These are phyloP conservation scores for Phytophthora cryptogea DNA, from an alignment of 352 stramenopile species.

Conservation along the genomic window DNA sequence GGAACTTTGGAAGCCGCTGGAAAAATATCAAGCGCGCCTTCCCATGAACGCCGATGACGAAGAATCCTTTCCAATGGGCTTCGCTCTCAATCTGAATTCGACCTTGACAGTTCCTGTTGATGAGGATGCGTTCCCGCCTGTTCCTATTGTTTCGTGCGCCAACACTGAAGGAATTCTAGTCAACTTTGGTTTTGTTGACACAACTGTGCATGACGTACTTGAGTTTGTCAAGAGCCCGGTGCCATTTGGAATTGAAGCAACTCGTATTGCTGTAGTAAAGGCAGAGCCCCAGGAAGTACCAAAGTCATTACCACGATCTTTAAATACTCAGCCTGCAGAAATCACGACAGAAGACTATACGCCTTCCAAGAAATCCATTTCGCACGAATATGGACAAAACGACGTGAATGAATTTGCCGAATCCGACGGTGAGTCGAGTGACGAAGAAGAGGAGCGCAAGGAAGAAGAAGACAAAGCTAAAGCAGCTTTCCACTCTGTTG, in stretches of 20 bases:
- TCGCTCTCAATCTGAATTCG: conserved; percentile 67
- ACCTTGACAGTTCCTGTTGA: conserved; percentile 51
- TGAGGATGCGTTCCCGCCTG: conserved; percentile 50
- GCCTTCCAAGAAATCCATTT: conserved; percentile 6
- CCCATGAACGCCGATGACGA: conserved; percentile 74
- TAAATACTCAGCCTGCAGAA: neutral
- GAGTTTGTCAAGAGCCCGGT: conserved; percentile 42
- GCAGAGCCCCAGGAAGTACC: conserved; percentile 1
- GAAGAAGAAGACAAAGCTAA: conserved; percentile 64
- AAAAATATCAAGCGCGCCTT: conserved; percentile 76
- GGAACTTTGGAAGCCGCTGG: conserved; percentile 74
- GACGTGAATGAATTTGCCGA: conserved; percentile 67
- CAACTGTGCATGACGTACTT: conserved; percentile 47
- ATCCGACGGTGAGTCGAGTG: conserved; percentile 51
- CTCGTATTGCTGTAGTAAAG: conserved; percentile 10
- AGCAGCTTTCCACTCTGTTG: conserved; percentile 47
- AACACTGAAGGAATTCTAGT: conserved; percentile 70
- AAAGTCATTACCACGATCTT: neutral
- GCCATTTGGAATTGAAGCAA: conserved; percentile 29
- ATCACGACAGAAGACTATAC: neutral
- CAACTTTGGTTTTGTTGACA: conserved; percentile 75
- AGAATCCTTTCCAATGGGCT: conserved; percentile 64
- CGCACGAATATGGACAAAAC: conserved; percentile 60
- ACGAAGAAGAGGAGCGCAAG: conserved; percentile 66
- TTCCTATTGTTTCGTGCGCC: conserved; percentile 53